A percentile compares a stretch with the other conserved stretches of the same genome.
These are phyloP conservation scores for Prunus salicina DNA, from an alignment of 306 rosid genomes.

Conservation along the genomic window DNA sequence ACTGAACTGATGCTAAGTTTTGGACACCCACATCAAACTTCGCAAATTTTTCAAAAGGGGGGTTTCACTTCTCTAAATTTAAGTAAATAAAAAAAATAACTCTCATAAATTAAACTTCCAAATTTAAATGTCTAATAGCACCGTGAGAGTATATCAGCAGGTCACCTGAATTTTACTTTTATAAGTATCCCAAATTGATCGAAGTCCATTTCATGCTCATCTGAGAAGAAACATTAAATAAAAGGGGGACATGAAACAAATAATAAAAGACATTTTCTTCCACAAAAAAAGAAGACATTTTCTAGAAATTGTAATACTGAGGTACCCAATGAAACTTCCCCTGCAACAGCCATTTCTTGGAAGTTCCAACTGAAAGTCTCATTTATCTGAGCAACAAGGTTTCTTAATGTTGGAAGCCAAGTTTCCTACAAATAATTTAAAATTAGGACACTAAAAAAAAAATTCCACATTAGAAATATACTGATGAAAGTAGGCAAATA, in stretches of 20 bases:
- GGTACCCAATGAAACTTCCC: slow-evolving; percentile 89
- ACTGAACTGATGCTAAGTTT: no score
- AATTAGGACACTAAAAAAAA: neutral
- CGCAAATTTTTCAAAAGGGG: neutral
- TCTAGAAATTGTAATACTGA: slow-evolving; percentile 3
- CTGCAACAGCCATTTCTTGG: slow-evolving; percentile 99
- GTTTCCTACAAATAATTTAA: slow-evolving; percentile 46
- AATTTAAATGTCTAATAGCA: neutral
- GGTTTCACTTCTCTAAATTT: neutral
- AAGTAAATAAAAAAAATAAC: neutral
- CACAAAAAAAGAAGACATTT: slow-evolving; percentile 12
- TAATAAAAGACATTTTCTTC: neutral
- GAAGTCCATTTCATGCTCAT: slow-evolving; percentile 80
- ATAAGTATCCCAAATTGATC: slow-evolving; percentile 82
- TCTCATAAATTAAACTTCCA: neutral
- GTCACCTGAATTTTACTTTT: slow-evolving; percentile 97
- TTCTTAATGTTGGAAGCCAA: slow-evolving; percentile 90
- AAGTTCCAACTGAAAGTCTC: slow-evolving; percentile 82
- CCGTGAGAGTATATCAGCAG: neutral
- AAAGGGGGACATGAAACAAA: slow-evolving; percentile 19
- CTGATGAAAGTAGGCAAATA: neutral
- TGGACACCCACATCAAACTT: neutral
- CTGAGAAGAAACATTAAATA: slow-evolving; percentile 45
- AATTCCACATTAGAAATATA: neutral
- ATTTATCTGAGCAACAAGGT: slow-evolving; percentile 80